Percentiles rank a stretch among this genome's conserved stretches.
Conservation (phyloP, 805 yeast species). For the Candida ovalis region DNA sequence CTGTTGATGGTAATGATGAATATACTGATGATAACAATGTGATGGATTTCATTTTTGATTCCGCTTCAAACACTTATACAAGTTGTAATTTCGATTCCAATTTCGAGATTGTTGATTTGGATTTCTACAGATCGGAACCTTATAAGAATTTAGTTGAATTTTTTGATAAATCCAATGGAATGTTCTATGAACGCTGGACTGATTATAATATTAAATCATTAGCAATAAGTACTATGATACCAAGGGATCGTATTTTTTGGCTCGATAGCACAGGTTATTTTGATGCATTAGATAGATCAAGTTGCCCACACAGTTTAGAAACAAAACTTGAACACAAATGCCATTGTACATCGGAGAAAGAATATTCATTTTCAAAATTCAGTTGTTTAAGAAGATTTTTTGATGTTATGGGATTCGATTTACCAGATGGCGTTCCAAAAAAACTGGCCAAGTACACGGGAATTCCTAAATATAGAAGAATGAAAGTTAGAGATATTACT, state of each 20-base stretch:
- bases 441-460: background rate
- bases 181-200: slow-evolving; percentile 59
- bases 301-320: slow-evolving; percentile 19
- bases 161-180: slow-evolving; percentile 47
- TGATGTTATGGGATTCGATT: slow-evolving; percentile 14
- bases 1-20: slow-evolving; percentile 7
- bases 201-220: slow-evolving; percentile 46
- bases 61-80: slow-evolving; percentile 10
- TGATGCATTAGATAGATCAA: slow-evolving; percentile 12
- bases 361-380: slow-evolving; percentile 44
- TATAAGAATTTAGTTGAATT: slow-evolving; percentile 43
- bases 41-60: slow-evolving; percentile 10
- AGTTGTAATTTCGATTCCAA: slow-evolving; percentile 59
- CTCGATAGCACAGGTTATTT: slow-evolving; percentile 37
- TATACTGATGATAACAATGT: slow-evolving; percentile 33
- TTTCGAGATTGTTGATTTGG: slow-evolving; percentile 51
- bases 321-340: slow-evolving; percentile 17
- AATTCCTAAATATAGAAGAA: slow-evolving; percentile 7
- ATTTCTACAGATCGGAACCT: slow-evolving; percentile 44
- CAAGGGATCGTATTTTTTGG: slow-evolving; percentile 47
- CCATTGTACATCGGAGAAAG: slow-evolving; percentile 22
- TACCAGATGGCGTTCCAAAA: slow-evolving; percentile 18
- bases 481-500: slow-evolving; percentile 2
- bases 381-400: slow-evolving; percentile 46
- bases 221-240: slow-evolving; percentile 35